phyloP scores from a whole-genome alignment of 495 filamentous ascomycete species.

The Daldinia decipiens region DNA sequence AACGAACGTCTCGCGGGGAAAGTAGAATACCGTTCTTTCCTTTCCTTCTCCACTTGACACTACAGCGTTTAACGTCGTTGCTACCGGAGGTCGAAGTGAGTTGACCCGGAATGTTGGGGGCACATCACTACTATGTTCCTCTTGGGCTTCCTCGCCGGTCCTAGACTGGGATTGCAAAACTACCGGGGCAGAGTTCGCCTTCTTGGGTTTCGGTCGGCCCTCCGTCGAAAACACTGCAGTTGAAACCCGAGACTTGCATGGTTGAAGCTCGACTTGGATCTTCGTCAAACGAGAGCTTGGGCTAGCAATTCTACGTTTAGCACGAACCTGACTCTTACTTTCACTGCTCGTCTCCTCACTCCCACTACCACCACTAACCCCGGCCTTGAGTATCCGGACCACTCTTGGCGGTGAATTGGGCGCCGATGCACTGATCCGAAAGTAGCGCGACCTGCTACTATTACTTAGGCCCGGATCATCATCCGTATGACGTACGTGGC shows the following conservation, averaged over 20 bases:
- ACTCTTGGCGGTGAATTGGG: conserved; percentile 36
- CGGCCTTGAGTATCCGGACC: conserved; percentile 26
- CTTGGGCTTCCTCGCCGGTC: not conserved
- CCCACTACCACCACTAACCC: not conserved
- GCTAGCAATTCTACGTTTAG: conserved; percentile 1
- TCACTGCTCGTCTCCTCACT: not conserved
- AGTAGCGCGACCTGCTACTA: conserved; percentile 29
- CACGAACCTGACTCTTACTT: not conserved
- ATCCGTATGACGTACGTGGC: conserved; percentile 18
- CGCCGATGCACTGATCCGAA: conserved; percentile 30
- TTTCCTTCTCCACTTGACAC: conserved; percentile 1
- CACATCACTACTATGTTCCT: conserved; percentile 6
- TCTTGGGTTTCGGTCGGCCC: conserved; percentile 27
- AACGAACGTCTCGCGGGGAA: conserved; percentile 30
- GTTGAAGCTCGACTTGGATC: conserved; percentile 35
- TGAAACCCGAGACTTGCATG: conserved; percentile 10
- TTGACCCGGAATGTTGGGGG: not conserved
- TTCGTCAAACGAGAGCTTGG: conserved; percentile 17
- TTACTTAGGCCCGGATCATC: conserved; percentile 21
- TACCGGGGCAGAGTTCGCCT: conserved; percentile 30
- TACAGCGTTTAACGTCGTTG: not conserved
- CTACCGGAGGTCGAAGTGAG: not conserved
- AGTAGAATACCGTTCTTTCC: conserved; percentile 17
- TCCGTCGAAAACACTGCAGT: not conserved
- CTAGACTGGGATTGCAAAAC: conserved; percentile 18